Percentiles rank a stretch among this genome's conserved stretches.
phyloP scores from a whole-genome alignment of 1,139 yeast genomes.

The Blastobotrys niveus region DNA sequence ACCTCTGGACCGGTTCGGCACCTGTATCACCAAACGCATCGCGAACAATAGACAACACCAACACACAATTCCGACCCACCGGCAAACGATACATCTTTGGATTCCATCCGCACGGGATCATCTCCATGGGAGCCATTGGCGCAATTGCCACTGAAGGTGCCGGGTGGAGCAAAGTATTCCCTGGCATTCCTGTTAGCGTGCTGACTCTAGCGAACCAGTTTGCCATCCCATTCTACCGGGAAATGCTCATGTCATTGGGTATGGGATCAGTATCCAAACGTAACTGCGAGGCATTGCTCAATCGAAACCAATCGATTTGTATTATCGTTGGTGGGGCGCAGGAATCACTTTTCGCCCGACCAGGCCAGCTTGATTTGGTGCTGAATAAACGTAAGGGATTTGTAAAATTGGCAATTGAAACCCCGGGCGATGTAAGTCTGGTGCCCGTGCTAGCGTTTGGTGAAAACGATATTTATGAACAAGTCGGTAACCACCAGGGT shows the following conservation, averaged over 20 bases:
- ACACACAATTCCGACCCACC: conserved; percentile 20
- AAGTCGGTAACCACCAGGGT: conserved; percentile 49
- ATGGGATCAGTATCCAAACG: conserved; percentile 76
- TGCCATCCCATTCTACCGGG: conserved; percentile 80
- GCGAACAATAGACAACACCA: too few species aligned
- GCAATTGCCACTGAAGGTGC: conserved; percentile 79
- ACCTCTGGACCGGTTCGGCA: too few species aligned
- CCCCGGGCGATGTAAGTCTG: conserved; percentile 60
- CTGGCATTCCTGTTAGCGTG: conserved; percentile 74
- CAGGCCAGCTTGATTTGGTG: conserved; percentile 57
- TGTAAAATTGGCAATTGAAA: conserved; percentile 74
- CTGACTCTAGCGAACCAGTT: conserved; percentile 82
- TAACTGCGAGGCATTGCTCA: conserved; percentile 62
- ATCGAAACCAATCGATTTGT: conserved; percentile 63
- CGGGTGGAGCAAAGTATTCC: conserved; percentile 60
- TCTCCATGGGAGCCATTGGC: conserved; percentile 88
- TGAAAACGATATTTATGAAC: conserved; percentile 70
- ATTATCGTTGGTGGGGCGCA: conserved; percentile 96
- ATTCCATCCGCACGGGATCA: conserved; percentile 95
- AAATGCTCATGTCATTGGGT: conserved; percentile 75
- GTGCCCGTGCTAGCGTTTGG: conserved; percentile 94
- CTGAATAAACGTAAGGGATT: conserved; percentile 80
- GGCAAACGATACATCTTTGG: conserved; percentile 71
- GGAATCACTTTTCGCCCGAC: conserved; percentile 70
- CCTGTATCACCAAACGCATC: too few species aligned